These are phyloP conservation scores for Hymenochaete sp. DNA, from an alignment of 1,284 basidiomycete species.

Conservation along the genomic window DNA sequence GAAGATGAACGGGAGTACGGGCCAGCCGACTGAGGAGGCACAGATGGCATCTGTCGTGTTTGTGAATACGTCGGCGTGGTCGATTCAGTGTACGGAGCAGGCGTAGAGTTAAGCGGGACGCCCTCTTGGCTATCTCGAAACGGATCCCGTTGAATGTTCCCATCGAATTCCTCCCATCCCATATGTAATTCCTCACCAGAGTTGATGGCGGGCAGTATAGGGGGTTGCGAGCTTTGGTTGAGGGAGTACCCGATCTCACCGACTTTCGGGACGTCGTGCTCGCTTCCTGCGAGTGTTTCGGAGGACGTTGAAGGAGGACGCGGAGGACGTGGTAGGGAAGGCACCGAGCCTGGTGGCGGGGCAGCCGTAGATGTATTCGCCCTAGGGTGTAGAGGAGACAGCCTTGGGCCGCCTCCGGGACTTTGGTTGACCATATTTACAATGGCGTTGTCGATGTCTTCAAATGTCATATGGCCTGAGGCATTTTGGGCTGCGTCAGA, in stretches of 20 bases:
- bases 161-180: conserved; percentile 22
- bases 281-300: conserved; percentile 4
- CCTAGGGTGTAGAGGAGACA: background rate
- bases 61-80: conserved; percentile 15
- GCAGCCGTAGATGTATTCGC: background rate
- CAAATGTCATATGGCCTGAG: conserved; percentile 11
- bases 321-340: conserved; percentile 1
- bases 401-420: background rate
- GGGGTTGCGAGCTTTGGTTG: conserved; percentile 5
- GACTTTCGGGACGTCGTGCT: conserved; percentile 4
- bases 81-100: too few species aligned
- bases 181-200: conserved; percentile 28
- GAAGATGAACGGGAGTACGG: conserved; percentile 9
- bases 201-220: conserved; percentile 26
- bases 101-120: conserved; percentile 15
- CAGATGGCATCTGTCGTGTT: conserved; percentile 3
- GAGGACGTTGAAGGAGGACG: conserved; percentile 11
- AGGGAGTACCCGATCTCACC: background rate
- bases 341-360: background rate
- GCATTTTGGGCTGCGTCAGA: conserved; percentile 3
- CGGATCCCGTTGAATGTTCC: conserved; percentile 22
- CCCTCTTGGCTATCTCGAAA: conserved; percentile 24
- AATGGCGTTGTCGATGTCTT: conserved; percentile 15
- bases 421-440: conserved; percentile 7
- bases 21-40: conserved; percentile 9